These are phyloP conservation scores for Leishmania major DNA, from an alignment of 208 protist species.

Conservation along the genomic window DNA sequence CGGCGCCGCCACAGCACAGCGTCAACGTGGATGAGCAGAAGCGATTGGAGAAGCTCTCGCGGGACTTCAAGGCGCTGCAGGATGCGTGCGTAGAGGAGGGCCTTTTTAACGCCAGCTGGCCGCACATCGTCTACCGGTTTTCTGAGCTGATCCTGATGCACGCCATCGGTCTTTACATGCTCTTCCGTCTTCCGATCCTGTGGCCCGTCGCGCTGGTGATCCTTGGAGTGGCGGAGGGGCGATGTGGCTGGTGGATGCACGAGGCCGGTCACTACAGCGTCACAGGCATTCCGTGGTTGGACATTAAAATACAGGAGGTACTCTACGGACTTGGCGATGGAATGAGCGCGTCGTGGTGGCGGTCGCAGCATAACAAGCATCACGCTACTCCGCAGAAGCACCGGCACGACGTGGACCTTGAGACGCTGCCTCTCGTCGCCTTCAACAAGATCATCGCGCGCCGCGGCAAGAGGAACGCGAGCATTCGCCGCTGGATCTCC, in stretches of 20 bases:
- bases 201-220: conserved; percentile 49
- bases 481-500: conserved; percentile 65
- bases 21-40: conserved; percentile 42
- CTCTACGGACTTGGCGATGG: conserved; percentile 74
- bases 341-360: conserved; percentile 82
- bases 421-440: conserved; percentile 82
- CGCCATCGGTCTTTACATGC: conserved; percentile 49
- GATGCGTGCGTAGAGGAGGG: conserved; percentile 54
- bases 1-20: conserved; percentile 24
- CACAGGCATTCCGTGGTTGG: conserved; percentile 57
- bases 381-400: conserved; percentile 79
- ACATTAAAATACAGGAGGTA: conserved; percentile 70
- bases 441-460: conserved; percentile 70
- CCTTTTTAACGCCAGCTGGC: conserved; percentile 54
- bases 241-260: conserved; percentile 83
- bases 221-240: conserved; percentile 74
- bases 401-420: conserved; percentile 69
- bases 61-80: conserved; percentile 56
- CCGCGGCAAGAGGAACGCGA: conserved; percentile 30
- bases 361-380: conserved; percentile 82
- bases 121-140: conserved; percentile 67
- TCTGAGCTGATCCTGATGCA: conserved; percentile 61
- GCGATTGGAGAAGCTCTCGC: conserved; percentile 51
- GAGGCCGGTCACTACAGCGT: conserved; percentile 76
- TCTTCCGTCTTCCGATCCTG: conserved; percentile 43